Conservation (phyloP, 2,329 filamentous ascomycete species). For the Colletotrichum viniferum region DNA sequence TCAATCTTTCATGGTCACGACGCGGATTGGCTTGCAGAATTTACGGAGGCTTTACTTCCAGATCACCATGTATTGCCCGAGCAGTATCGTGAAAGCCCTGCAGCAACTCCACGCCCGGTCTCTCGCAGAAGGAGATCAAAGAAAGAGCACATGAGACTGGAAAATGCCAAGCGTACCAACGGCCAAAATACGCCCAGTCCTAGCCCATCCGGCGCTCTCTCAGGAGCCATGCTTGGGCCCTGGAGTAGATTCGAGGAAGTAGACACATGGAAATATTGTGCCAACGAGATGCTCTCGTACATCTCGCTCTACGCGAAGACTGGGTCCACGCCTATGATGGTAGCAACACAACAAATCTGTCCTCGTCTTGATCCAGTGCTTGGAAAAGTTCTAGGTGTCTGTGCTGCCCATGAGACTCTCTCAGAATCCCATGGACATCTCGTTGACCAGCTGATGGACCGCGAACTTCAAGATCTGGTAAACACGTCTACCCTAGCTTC, state of each 20-base stretch:
- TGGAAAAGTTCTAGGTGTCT: background rate
- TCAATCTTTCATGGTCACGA: background rate
- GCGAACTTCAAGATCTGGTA: background rate
- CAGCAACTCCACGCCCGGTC: background rate
- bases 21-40: background rate
- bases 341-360: too few relatives aligned
- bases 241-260: background rate
- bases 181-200: background rate
- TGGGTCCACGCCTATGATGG: background rate
- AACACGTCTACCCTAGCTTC: background rate
- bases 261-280: background rate
- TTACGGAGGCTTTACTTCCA: background rate
- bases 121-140: background rate
- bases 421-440: background rate
- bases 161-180: background rate
- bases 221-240: background rate
- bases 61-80: background rate
- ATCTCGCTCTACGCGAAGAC: background rate
- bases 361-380: background rate
- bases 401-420: background rate
- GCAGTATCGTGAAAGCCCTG: background rate
- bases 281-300: slow-evolving; percentile 5
- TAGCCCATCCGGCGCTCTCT: background rate
- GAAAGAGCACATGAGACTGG: background rate
- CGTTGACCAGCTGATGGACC: background rate